A percentile compares a stretch with the other conserved stretches of the same genome.
These are phyloP conservation scores for Apiotrichum siamense DNA, from an alignment of 1,284 basidiomycete species.

Conservation along the genomic window DNA sequence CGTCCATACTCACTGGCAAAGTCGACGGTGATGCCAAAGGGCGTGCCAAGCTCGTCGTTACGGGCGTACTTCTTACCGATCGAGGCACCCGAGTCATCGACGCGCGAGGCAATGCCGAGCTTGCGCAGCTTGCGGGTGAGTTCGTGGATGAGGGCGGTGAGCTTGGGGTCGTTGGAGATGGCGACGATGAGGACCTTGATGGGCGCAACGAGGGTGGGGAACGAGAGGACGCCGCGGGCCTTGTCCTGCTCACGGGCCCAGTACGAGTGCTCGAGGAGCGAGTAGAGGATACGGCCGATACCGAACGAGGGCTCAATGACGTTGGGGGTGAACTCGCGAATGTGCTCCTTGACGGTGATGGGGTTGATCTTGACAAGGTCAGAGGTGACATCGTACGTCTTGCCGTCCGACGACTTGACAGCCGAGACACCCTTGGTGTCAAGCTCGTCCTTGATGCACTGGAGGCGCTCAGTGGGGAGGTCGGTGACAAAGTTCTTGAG, in stretches of 20 bases:
- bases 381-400: conserved; percentile 64
- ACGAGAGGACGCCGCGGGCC: conserved; percentile 80
- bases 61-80: conserved; percentile 96
- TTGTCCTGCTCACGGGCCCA: conserved; percentile 90
- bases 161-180: conserved; percentile 79
- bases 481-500: conserved; percentile 66
- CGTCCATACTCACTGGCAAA: conserved; percentile 95
- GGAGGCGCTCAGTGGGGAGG: conserved; percentile 64
- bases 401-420: conserved; percentile 56
- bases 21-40: conserved; percentile 92
- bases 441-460: conserved; percentile 67
- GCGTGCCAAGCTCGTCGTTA: conserved; percentile 97
- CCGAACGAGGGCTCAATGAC: conserved; percentile 99
- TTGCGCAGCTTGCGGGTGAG: conserved; percentile 81
- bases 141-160: conserved; percentile 77
- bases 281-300: conserved; percentile 92
- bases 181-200: conserved; percentile 96
- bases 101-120: conserved; percentile 81
- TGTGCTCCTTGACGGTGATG: conserved; percentile 82
- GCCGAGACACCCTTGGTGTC: conserved; percentile 41
- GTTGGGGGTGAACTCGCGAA: conserved; percentile 92
- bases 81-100: conserved; percentile 90
- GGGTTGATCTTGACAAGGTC: conserved; percentile 74
- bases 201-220: conserved; percentile 85
- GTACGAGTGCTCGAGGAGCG: conserved; percentile 90